These are phyloP conservation scores for Candida sakaeoensis DNA, from an alignment of 805 yeast species.

Conservation along the genomic window DNA sequence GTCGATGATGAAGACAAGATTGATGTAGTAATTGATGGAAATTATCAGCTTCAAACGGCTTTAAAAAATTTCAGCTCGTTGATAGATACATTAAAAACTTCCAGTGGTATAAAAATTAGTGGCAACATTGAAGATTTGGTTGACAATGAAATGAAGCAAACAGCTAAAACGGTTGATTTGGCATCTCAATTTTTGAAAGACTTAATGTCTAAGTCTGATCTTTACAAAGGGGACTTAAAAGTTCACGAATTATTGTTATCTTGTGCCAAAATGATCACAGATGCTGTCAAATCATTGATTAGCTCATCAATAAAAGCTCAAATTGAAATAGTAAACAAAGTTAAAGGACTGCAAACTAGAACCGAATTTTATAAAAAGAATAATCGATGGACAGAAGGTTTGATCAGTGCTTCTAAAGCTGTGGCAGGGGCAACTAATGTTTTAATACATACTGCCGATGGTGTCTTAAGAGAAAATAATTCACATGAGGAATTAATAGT, in stretches of 20 bases:
- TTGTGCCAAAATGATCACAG: conserved; percentile 77
- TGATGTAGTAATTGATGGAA: conserved; percentile 73
- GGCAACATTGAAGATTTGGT: conserved; percentile 69
- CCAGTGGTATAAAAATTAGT: conserved; percentile 23
- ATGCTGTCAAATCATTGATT: conserved; percentile 70
- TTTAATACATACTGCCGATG: conserved; percentile 84
- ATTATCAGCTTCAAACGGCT: conserved; percentile 67
- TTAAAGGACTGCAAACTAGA: conserved; percentile 60
- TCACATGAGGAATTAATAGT: conserved; percentile 82
- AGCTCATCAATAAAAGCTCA: conserved; percentile 78
- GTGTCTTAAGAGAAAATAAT: conserved; percentile 60
- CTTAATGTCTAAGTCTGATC: conserved; percentile 50
- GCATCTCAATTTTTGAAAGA: conserved; percentile 60
- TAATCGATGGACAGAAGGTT: conserved; percentile 91
- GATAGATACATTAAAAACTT: conserved; percentile 50
- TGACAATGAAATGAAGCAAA: conserved; percentile 66
- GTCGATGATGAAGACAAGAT: conserved; percentile 61
- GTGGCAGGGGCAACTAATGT: conserved; percentile 80
- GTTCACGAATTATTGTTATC: conserved; percentile 73
- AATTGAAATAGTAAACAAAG: conserved; percentile 71
- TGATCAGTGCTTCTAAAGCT: conserved; percentile 82
- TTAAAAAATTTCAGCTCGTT: conserved; percentile 55
- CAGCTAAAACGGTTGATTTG: conserved; percentile 63
- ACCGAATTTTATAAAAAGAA: conserved; percentile 82
- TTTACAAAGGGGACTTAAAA: conserved; percentile 56